These are phyloP conservation scores for Debaryomyces tyrocola DNA, from an alignment of 805 yeast genomes.

Conservation along the genomic window DNA sequence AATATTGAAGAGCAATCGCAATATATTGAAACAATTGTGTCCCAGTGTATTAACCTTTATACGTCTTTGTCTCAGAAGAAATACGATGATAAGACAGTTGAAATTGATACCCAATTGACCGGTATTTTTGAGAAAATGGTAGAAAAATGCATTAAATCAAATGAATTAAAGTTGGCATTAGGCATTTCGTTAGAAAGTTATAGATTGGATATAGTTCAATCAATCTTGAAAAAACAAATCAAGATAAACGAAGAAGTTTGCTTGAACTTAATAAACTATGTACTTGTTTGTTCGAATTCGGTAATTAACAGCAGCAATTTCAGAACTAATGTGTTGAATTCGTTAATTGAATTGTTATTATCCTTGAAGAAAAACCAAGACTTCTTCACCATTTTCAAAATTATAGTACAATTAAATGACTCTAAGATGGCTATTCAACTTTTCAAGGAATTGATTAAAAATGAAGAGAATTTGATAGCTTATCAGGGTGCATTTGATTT, in stretches of 20 bases:
- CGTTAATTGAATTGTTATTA: constrained; percentile 61
- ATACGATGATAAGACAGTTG: constrained; percentile 21
- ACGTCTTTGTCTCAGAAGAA: constrained; percentile 58
- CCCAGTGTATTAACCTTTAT: constrained; percentile 87
- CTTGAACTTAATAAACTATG: constrained; percentile 63
- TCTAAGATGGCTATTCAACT: constrained; percentile 64
- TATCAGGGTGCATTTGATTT: constrained; percentile 95
- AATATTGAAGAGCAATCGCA: constrained; percentile 76
- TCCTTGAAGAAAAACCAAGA: constrained; percentile 60
- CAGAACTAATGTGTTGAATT: constrained; percentile 61
- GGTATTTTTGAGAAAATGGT: constrained; percentile 85
- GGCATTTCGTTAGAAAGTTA: constrained; percentile 90
- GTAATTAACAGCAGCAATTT: constrained; percentile 66
- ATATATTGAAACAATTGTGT: constrained; percentile 88
- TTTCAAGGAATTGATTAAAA: constrained; percentile 60
- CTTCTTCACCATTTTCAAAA: constrained; percentile 79
- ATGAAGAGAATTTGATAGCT: constrained; percentile 57
- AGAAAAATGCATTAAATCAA: constrained; percentile 66
- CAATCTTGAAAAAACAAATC: constrained; percentile 47
- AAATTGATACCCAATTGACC: constrained; percentile 61
- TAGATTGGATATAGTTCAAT: constrained; percentile 76
- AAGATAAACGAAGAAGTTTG: constrained; percentile 50
- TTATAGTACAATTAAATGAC: constrained; percentile 86
- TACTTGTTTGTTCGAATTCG: constrained; percentile 69
- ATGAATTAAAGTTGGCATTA: constrained; percentile 77